Conservation (phyloP, 2,329 filamentous ascomycete species). For the Verticillium tricorpus region DNA sequence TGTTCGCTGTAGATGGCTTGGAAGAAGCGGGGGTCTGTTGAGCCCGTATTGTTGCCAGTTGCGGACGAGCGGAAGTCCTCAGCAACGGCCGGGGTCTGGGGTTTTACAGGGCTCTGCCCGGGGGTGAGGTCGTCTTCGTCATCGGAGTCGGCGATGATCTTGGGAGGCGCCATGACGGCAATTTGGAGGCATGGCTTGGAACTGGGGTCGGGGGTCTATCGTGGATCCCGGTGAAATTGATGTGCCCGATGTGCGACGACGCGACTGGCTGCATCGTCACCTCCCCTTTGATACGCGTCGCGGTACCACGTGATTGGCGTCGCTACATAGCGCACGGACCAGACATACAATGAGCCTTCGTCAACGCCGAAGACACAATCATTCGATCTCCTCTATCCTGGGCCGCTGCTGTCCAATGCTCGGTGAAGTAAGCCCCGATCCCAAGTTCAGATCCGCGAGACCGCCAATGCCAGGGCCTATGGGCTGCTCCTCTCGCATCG, state of each 20-base stretch:
- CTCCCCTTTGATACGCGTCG: too few species aligned
- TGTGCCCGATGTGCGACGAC: not conserved
- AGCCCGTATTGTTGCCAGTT: conserved; percentile 26
- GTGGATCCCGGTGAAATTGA: too few species aligned
- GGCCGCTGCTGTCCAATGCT: conserved; percentile 24
- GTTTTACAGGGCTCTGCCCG: conserved; percentile 5
- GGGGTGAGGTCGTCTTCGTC: conserved; percentile 11
- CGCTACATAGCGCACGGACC: not conserved
- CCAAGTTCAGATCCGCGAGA: conserved; percentile 6
- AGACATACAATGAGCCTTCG: not conserved
- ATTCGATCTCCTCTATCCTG: conserved; percentile 60
- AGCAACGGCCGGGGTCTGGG: conserved; percentile 1
- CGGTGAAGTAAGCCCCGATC: conserved; percentile 21
- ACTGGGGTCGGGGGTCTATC: not conserved
- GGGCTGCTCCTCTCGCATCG: conserved; percentile 9
- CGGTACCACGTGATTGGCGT: too few species aligned
- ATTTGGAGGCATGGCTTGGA: not conserved
- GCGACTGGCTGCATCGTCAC: too few species aligned
- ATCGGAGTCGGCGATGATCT: conserved; percentile 14
- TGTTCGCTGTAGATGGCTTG: conserved; percentile 43
- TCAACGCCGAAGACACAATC: conserved; percentile 10
- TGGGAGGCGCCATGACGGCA: conserved; percentile 7
- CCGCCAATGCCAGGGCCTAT: conserved; percentile 3
- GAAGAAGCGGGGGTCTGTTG: conserved; percentile 45
- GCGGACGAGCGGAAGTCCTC: not conserved